These are phyloP conservation scores for Acacia confusa DNA, from an alignment of 306 rosid genomes.

Conservation along the genomic window DNA sequence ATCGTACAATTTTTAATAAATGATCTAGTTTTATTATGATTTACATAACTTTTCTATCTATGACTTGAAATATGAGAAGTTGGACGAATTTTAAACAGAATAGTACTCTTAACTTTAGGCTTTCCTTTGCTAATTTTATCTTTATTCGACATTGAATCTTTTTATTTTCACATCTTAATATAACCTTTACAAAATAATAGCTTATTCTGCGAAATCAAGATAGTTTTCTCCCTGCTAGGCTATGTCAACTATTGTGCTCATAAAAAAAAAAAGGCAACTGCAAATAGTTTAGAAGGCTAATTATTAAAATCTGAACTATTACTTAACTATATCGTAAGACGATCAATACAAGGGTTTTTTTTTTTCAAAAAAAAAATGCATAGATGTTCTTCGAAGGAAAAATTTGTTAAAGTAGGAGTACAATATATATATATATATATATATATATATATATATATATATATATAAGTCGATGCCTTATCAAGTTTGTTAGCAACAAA, in stretches of 20 bases:
- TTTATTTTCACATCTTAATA: neutral
- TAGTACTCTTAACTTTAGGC: no score
- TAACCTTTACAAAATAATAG: neutral
- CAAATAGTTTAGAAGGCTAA: neutral
- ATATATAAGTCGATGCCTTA: neutral
- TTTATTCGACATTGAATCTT: neutral
- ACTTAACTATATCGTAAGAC: neutral
- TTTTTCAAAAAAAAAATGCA: no score
- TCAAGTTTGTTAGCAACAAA: neutral
- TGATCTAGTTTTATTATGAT: neutral
- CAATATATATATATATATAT: neutral
- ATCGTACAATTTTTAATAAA: neutral
- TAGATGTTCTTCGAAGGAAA: neutral
- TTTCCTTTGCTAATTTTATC: no score
- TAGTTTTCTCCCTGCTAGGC: neutral
- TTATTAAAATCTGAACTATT: neutral
- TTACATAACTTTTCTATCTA: no score
- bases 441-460: no score
- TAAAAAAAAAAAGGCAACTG: neutral
- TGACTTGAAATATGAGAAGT: neutral
- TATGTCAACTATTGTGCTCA: no score
- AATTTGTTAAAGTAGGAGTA: neutral
- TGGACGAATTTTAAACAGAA: neutral
- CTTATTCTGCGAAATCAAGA: neutral
- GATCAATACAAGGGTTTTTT: neutral